These are phyloP conservation scores for Backusella australiensis DNA, from an alignment of 192 early-diverging fungal species.

Conservation along the genomic window DNA sequence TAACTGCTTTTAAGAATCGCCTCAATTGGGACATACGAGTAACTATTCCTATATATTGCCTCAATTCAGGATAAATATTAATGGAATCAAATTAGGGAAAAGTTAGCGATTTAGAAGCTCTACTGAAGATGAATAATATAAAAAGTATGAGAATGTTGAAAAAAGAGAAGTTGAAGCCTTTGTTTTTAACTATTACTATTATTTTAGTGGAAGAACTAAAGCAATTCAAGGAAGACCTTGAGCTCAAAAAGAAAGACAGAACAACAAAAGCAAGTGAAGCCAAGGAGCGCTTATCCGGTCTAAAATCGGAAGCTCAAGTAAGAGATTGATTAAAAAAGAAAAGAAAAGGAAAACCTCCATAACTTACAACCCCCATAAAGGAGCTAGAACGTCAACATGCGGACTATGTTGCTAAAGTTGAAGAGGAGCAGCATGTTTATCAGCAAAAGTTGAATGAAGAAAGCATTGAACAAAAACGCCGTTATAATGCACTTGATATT, in stretches of 20 bases:
- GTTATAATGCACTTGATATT: background rate
- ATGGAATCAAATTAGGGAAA: conserved; percentile 2
- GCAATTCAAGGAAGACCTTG: background rate
- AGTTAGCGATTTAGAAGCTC: background rate
- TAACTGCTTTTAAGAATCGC: conserved; percentile 1
- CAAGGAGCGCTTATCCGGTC: background rate
- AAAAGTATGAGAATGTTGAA: background rate
- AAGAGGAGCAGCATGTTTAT: background rate
- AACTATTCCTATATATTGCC: background rate
- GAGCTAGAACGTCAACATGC: conserved; percentile 1
- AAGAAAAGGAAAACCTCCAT: background rate
- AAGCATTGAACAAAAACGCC: background rate
- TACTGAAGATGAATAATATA: background rate
- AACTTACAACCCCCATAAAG: background rate
- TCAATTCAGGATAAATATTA: background rate
- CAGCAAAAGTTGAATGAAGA: conserved; percentile 5
- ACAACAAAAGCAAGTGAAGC: background rate
- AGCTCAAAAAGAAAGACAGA: background rate
- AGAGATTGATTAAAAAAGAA: background rate
- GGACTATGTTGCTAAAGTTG: background rate
- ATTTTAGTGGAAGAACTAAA: background rate
- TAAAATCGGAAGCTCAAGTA: background rate
- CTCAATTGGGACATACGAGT: conserved; percentile 6
- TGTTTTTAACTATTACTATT: background rate
- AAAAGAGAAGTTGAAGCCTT: background rate